Evolutionary conservation across 129 eudicot genomes (phyloP).

Genomic region (Artemisia argyi): DNA sequence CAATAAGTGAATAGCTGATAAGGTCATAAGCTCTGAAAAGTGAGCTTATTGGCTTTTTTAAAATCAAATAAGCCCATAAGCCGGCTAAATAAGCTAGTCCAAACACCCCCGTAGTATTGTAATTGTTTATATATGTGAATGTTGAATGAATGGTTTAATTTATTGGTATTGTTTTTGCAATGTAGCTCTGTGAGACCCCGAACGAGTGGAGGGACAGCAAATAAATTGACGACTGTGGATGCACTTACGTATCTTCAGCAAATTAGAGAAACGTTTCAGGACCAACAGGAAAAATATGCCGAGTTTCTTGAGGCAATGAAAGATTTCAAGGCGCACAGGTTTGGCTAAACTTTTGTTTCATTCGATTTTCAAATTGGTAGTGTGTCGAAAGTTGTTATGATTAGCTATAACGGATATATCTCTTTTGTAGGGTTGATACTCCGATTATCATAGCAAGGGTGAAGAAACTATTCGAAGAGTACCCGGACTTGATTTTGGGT

Average conservation of each 20-base stretch:
- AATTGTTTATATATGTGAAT: not conserved
- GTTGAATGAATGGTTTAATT: constrained; percentile 12
- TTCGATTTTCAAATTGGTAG: not conserved
- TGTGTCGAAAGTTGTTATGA: constrained; percentile 21
- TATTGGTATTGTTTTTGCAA: constrained; percentile 8
- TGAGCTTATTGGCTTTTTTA: too few species aligned
- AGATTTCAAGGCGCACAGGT: constrained; percentile 89
- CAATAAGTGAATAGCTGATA: too few species aligned
- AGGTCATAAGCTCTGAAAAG: too few species aligned
- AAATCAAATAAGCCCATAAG: too few species aligned
- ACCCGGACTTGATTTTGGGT: constrained; percentile 70
- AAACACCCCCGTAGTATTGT: too few species aligned
- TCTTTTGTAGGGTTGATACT: constrained; percentile 54
- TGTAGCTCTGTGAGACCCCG: constrained; percentile 68
- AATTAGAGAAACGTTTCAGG: constrained; percentile 72
- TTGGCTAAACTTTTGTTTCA: constrained; percentile 7
- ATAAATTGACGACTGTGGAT: constrained; percentile 60
- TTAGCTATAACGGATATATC: not conserved
- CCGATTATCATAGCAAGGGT: constrained; percentile 70
- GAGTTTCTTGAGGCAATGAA: constrained; percentile 93
- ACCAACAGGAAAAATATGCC: constrained; percentile 60
- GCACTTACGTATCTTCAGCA: constrained; percentile 77
- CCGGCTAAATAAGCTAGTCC: too few species aligned
- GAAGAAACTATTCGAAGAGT: constrained; percentile 73
- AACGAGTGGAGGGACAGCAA: constrained; percentile 49